Percentiles rank a stretch among this genome's conserved stretches.
phyloP scores from a whole-genome alignment of 2,329 filamentous ascomycete species.

The Lachnellula hyalina region DNA sequence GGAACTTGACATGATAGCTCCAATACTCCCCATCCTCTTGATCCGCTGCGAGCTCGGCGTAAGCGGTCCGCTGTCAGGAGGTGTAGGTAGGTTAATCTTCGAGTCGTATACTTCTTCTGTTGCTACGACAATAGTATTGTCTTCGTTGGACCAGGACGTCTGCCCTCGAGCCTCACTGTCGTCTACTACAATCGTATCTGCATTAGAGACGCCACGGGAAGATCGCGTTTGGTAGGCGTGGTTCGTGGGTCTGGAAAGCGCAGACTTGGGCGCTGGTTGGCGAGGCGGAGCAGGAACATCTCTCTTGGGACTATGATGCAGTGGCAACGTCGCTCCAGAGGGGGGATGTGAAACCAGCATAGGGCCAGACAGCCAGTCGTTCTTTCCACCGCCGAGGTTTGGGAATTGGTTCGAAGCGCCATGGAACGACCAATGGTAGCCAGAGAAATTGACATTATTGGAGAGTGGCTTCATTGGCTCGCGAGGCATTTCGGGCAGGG shows the following conservation, averaged over 20 bases:
- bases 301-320: conserved; percentile 8
- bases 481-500: not conserved
- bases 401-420: conserved; percentile 15
- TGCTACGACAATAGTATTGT: conserved; percentile 10
- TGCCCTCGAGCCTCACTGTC: not conserved
- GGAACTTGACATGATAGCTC: conserved; percentile 20
- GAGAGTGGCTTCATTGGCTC: not conserved
- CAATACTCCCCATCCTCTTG: conserved; percentile 24
- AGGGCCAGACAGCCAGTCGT: not conserved
- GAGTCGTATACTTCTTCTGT: not conserved
- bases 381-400: conserved; percentile 6
- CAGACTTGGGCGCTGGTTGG: conserved; percentile 1
- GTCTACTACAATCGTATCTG: not conserved
- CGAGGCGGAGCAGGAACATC: not conserved
- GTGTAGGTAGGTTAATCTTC: conserved; percentile 9
- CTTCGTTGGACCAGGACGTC: not conserved
- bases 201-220: not conserved
- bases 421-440: conserved; percentile 6
- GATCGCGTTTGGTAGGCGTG: conserved; percentile 10
- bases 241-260: not conserved
- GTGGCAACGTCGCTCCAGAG: conserved; percentile 5
- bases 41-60: conserved; percentile 21
- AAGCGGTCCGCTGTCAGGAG: conserved; percentile 13
- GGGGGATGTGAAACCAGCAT: conserved; percentile 17
- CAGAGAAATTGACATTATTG: conserved; percentile 3